phyloP scores from a whole-genome alignment of 2,329 filamentous ascomycete genomes.

The Penicillium sp. region DNA sequence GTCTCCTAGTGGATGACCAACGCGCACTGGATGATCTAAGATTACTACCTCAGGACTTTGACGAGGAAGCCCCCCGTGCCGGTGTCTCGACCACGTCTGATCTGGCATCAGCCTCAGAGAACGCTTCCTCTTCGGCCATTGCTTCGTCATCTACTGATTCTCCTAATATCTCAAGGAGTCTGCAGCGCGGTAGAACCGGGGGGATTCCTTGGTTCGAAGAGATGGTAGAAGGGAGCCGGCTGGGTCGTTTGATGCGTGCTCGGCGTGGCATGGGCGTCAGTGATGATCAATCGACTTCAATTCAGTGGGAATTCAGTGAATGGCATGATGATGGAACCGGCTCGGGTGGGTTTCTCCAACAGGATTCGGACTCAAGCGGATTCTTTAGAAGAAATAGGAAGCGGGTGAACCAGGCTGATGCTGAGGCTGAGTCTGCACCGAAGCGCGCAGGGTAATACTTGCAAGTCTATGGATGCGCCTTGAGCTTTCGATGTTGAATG shows the following conservation, averaged over 20 bases:
- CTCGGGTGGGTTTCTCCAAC: conserved; percentile 20
- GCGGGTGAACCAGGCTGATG: conserved; percentile 20
- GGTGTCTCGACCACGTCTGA: conserved; percentile 5
- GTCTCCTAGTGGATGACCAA: conserved; percentile 68
- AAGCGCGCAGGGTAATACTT: conserved; percentile 16
- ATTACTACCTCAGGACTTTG: conserved; percentile 57
- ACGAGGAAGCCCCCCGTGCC: conserved; percentile 28
- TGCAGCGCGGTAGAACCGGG: conserved; percentile 38
- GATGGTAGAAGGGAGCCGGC: conserved; percentile 70
- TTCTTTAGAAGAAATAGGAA: conserved; percentile 34
- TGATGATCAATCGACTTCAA: conserved; percentile 61
- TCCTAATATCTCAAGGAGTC: conserved; percentile 31
- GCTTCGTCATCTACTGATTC: conserved; percentile 19
- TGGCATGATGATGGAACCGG: conserved; percentile 53
- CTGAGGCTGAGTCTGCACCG: conserved; percentile 1
- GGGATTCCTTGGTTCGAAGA: conserved; percentile 83
- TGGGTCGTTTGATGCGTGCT: conserved; percentile 65
- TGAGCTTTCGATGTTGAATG: not conserved
- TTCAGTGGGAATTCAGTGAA: conserved; percentile 85
- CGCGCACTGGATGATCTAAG: conserved; percentile 70
- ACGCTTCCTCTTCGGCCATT: conserved; percentile 17
- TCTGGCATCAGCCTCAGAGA: conserved; percentile 10
- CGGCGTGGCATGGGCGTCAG: conserved; percentile 58
- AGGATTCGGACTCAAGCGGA: conserved; percentile 19
- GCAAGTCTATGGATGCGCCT: not conserved